These are phyloP conservation scores for Thozetella sp. DNA, from an alignment of 495 filamentous ascomycete species.

Conservation along the genomic window DNA sequence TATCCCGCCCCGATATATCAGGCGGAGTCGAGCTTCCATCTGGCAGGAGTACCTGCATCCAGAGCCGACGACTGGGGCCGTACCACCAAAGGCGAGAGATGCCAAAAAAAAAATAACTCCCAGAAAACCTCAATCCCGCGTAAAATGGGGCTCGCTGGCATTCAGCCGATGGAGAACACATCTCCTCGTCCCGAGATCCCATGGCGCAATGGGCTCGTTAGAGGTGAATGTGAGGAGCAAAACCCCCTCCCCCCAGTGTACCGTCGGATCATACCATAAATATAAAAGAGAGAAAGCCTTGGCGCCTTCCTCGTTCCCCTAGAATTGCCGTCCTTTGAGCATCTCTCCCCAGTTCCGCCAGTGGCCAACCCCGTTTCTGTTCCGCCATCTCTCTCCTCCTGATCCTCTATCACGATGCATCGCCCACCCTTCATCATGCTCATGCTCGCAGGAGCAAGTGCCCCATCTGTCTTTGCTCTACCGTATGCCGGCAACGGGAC, in stretches of 20 bases:
- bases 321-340: no score
- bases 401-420: background rate
- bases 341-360: no score
- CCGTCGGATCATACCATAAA: no score
- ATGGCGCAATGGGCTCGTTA: background rate
- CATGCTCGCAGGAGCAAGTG: background rate
- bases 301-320: no score
- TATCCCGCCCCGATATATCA: background rate
- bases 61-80: background rate
- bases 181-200: background rate
- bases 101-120: no score
- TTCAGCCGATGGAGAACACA: background rate
- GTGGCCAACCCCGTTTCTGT: no score
- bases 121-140: no score
- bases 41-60: background rate
- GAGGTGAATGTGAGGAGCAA: background rate
- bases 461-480: background rate
- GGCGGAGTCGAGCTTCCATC: slow-evolving; percentile 1
- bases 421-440: background rate
- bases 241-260: no score
- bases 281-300: no score
- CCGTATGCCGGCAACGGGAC: slow-evolving; percentile 9
- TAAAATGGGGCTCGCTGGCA: background rate
- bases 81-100: no score
- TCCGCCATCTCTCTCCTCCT: no score